A percentile compares a stretch with the other conserved stretches of the same genome.
phyloP scores from a whole-genome alignment of 1,284 basidiomycete species.

The Cystobasidiaceae sp. region DNA sequence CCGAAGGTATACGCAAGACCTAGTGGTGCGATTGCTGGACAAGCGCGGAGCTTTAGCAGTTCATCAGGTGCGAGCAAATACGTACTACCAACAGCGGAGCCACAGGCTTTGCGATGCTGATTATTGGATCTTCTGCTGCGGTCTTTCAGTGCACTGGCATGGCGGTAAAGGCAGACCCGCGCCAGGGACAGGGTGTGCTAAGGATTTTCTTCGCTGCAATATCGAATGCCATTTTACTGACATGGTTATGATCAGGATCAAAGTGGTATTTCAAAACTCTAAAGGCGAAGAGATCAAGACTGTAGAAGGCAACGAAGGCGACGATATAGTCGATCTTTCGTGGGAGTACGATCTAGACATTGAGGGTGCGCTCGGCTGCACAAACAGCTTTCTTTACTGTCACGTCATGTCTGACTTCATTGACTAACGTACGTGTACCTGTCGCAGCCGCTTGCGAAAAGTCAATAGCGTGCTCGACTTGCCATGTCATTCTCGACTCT shows the following conservation, averaged over 20 bases:
- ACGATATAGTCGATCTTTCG: slow-evolving; percentile 83
- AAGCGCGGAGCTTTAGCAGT: slow-evolving; percentile 10
- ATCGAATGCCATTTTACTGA: slow-evolving; percentile 29
- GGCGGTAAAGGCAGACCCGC: slow-evolving; percentile 56
- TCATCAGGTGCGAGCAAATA: neutral
- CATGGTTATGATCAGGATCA: neutral
- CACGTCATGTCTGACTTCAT: neutral
- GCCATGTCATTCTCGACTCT: slow-evolving; percentile 83
- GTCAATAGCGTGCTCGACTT: slow-evolving; percentile 94
- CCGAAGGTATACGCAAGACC: neutral
- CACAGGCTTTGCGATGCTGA: neutral
- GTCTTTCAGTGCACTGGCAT: slow-evolving; percentile 45
- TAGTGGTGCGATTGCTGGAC: neutral
- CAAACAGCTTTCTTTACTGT: neutral
- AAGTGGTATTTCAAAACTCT: slow-evolving; percentile 72
- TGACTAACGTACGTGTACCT: neutral
- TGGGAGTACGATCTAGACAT: slow-evolving; percentile 96
- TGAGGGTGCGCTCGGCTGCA: slow-evolving; percentile 63
- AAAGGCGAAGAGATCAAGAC: slow-evolving; percentile 78
- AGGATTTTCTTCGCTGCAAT: neutral
- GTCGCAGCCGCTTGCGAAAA: slow-evolving; percentile 87
- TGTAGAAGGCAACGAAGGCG: slow-evolving; percentile 87
- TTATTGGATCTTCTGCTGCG: neutral
- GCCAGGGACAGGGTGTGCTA: slow-evolving; percentile 59
- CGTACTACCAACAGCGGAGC: neutral